Evolutionary conservation across 1,284 basidiomycete species (phyloP).

Genomic region (Leccinum pachyderme): DNA sequence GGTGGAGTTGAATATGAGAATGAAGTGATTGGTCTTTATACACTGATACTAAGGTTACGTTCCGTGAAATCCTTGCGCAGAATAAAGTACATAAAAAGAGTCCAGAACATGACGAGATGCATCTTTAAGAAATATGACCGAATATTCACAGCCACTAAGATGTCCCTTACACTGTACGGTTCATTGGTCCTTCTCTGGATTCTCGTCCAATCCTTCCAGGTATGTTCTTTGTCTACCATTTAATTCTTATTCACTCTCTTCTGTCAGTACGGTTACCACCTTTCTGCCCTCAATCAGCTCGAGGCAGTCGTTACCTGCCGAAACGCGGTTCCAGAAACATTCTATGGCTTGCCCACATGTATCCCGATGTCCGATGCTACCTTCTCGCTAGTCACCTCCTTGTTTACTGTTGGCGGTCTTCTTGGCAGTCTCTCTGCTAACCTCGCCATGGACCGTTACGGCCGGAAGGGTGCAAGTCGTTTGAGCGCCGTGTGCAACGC

Average conservation of each 20-base stretch:
- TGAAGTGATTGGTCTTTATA: background rate
- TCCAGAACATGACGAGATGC: background rate
- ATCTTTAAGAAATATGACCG: no score
- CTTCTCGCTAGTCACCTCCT: conserved; percentile 80
- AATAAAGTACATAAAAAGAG: background rate
- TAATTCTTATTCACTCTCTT: background rate
- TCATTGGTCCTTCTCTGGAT: conserved; percentile 63
- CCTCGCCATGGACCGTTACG: conserved; percentile 64
- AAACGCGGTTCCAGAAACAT: conserved; percentile 16
- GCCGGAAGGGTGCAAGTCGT: conserved; percentile 63
- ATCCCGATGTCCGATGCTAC: conserved; percentile 73
- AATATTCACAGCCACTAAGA: conserved; percentile 11
- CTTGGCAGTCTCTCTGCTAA: conserved; percentile 74
- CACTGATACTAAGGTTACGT: no score
- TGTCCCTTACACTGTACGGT: conserved; percentile 59
- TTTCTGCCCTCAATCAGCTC: conserved; percentile 86
- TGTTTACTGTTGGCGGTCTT: conserved; percentile 89
- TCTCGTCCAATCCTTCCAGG: conserved; percentile 64
- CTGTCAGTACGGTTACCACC: conserved; percentile 73
- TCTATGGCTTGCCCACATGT: conserved; percentile 56
- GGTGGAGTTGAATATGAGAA: conserved; percentile 15
- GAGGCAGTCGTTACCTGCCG: conserved; percentile 75
- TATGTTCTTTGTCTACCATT: conserved; percentile 20
- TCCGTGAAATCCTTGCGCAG: background rate
- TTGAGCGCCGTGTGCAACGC: conserved; percentile 59